Conservation (phyloP, 768 basidiomycete genomes). For the Collybia nuda region DNA sequence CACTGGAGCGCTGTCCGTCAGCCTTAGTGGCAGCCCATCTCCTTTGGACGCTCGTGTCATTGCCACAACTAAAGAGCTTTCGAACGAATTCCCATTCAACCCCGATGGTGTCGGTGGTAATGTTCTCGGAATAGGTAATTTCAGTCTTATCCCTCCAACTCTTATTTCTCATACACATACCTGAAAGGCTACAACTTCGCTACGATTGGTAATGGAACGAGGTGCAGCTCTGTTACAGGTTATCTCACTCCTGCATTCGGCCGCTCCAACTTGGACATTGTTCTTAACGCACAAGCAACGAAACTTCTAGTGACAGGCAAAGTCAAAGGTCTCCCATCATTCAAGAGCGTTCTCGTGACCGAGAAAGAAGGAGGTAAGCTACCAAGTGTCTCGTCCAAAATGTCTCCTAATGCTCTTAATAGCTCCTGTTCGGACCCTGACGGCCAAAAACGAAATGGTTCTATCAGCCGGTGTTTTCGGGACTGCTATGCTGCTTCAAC, state of each 20-base stretch:
- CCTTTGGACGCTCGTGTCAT: conserved; percentile 13
- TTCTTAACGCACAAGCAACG: conserved; percentile 7
- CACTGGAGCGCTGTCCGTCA: conserved; percentile 7
- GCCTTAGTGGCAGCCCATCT: conserved; percentile 8
- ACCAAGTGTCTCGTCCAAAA: neutral
- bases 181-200: neutral
- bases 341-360: conserved; percentile 2
- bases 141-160: neutral
- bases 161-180: neutral
- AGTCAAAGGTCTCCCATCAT: conserved; percentile 10
- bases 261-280: conserved; percentile 9
- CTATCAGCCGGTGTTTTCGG: conserved; percentile 11
- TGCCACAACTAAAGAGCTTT: conserved; percentile 17
- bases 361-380: conserved; percentile 2
- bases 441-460: conserved; percentile 8
- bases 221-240: conserved; percentile 6
- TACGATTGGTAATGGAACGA: conserved; percentile 2
- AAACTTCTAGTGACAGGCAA: conserved; percentile 6
- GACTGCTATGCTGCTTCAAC: conserved; percentile 7
- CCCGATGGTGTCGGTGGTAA: conserved; percentile 30
- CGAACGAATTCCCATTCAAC: conserved; percentile 28
- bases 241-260: neutral
- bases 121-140: conserved; percentile 8
- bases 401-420: neutral
- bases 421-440: conserved; percentile 2